Conservation (phyloP, 2,329 filamentous ascomycete species). For the Acrocalymma vagum region DNA sequence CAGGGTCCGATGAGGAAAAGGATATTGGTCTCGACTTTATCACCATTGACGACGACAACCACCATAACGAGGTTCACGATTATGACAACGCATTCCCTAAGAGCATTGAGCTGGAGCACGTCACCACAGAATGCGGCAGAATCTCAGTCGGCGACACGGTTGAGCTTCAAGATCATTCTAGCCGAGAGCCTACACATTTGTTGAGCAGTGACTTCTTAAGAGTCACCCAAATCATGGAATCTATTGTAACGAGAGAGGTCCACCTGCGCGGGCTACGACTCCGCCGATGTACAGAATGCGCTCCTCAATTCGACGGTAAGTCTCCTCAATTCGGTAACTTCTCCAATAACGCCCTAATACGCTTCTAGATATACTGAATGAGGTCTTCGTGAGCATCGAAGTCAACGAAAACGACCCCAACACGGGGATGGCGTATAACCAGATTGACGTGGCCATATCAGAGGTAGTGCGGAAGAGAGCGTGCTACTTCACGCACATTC, state of each 20-base stretch:
- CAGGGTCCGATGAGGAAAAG: no score
- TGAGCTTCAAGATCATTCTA: slow-evolving; percentile 19
- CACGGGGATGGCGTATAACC: not conserved
- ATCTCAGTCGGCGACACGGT: slow-evolving; percentile 20
- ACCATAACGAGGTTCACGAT: not conserved
- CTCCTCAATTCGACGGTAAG: slow-evolving; percentile 27
- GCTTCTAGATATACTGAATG: slow-evolving; percentile 29
- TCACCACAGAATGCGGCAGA: slow-evolving; percentile 2
- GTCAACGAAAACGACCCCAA: slow-evolving; percentile 15
- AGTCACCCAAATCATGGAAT: slow-evolving; percentile 23
- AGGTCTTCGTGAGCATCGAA: slow-evolving; percentile 25
- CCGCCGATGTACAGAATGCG: slow-evolving; percentile 23
- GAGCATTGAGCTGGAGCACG: not conserved
- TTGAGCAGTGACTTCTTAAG: slow-evolving; percentile 32
- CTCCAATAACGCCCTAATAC: slow-evolving; percentile 6
- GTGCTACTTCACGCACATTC: slow-evolving; percentile 13
- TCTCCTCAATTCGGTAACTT: not conserved
- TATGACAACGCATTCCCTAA: not conserved
- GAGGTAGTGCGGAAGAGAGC: slow-evolving; percentile 13
- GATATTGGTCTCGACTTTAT: no score
- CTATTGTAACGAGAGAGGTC: slow-evolving; percentile 23
- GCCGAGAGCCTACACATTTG: not conserved
- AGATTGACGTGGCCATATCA: slow-evolving; percentile 11
- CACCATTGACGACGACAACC: slow-evolving; percentile 4
- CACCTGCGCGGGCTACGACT: slow-evolving; percentile 28